phyloP scores from a whole-genome alignment of 371 early-diverging fungal species.

The Vairimorpha necatrix region DNA sequence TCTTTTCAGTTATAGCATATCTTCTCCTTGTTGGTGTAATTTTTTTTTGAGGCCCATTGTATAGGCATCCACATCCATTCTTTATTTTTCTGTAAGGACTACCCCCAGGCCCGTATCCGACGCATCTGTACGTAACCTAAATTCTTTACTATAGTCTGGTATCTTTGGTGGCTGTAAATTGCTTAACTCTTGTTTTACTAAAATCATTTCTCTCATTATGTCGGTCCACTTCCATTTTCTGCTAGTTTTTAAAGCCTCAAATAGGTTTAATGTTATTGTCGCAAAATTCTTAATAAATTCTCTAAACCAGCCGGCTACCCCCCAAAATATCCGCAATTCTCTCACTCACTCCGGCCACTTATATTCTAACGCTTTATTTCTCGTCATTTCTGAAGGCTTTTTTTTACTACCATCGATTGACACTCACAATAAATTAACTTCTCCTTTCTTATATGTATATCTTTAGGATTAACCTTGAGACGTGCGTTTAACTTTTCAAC shows the following conservation, averaged over 20 bases:
- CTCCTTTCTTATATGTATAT: constrained; percentile 23
- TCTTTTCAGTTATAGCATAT: constrained; percentile 44
- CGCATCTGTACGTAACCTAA: not conserved
- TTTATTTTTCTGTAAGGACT: not conserved
- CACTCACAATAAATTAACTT: too few relatives aligned
- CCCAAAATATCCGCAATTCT: not conserved
- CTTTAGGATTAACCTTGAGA: constrained; percentile 4
- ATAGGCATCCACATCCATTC: constrained; percentile 6
- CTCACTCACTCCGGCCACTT: not conserved
- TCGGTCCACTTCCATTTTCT: not conserved
- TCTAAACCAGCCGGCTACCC: not conserved
- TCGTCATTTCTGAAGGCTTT: constrained; percentile 26
- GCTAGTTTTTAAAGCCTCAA: not conserved
- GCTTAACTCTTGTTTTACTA: not conserved
- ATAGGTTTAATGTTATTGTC: not conserved
- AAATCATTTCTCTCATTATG: not conserved
- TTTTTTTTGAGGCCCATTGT: constrained; percentile 12
- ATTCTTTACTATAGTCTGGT: not conserved
- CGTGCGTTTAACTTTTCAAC: not conserved
- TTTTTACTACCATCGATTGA: not conserved
- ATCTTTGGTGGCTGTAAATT: not conserved
- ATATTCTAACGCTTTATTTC: not conserved
- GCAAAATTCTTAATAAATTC: not conserved
- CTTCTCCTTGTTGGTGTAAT: constrained; percentile 33
- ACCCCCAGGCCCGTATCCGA: not conserved